A percentile compares a stretch with the other conserved stretches of the same genome.
These are phyloP conservation scores for Ganoderma sinense DNA, from an alignment of 1,284 basidiomycete species.

Conservation along the genomic window DNA sequence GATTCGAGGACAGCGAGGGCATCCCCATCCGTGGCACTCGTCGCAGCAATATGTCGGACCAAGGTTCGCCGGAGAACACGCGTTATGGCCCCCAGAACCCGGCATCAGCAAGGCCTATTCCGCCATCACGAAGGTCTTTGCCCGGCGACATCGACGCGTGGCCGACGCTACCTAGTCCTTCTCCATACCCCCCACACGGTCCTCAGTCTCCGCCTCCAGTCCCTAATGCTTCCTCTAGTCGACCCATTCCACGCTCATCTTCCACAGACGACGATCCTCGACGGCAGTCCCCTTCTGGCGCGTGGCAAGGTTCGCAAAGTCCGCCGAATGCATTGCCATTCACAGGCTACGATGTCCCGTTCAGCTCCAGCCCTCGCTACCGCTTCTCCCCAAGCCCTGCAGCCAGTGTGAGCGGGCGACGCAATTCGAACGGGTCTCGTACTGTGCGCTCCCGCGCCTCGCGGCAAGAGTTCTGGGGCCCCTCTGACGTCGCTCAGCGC, in stretches of 20 bases:
- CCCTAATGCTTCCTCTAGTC: slow-evolving; percentile 20
- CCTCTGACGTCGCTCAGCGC: slow-evolving; percentile 24
- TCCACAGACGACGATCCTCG: slow-evolving; percentile 23
- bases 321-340: slow-evolving; percentile 26
- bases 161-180: slow-evolving; percentile 24
- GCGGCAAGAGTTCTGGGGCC: slow-evolving; percentile 31
- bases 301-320: slow-evolving; percentile 27
- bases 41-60: slow-evolving; percentile 29
- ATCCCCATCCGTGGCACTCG: slow-evolving; percentile 24
- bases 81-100: slow-evolving; percentile 25
- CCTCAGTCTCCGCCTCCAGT: slow-evolving; percentile 21
- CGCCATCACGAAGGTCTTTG: slow-evolving; percentile 30
- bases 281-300: slow-evolving; percentile 25
- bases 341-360: slow-evolving; percentile 25
- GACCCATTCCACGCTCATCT: slow-evolving; percentile 26
- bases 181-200: slow-evolving; percentile 13
- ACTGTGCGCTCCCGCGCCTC: slow-evolving; percentile 39
- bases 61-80: slow-evolving; percentile 35
- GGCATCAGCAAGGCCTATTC: slow-evolving; percentile 30
- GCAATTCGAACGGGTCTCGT: slow-evolving; percentile 35
- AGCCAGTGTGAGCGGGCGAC: slow-evolving; percentile 25
- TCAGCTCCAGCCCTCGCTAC: slow-evolving; percentile 19
- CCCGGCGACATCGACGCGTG: slow-evolving; percentile 26
- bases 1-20: slow-evolving; percentile 26
- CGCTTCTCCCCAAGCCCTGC: slow-evolving; percentile 19